Conservation (phyloP, 2,329 filamentous ascomycete species). For the Microcera coccophila region DNA sequence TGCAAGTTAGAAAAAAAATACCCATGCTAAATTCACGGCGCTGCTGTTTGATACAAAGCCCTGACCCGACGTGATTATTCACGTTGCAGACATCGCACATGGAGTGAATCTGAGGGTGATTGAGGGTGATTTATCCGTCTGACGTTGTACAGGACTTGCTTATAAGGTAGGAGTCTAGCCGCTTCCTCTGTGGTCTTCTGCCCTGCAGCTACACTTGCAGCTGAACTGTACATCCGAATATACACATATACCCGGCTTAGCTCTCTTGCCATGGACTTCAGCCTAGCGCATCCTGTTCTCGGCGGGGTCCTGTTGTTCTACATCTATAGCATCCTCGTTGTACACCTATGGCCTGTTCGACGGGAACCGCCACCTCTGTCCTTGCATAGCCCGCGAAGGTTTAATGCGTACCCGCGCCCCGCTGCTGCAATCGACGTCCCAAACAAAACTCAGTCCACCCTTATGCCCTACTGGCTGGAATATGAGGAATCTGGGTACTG, state of each 20-base stretch:
- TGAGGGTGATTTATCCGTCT: neutral
- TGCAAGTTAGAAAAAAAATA: neutral
- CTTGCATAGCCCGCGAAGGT: neutral
- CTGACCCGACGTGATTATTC: neutral
- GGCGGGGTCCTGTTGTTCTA: neutral
- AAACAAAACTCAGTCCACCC: too few relatives aligned
- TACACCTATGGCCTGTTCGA: neutral
- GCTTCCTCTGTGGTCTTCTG: neutral
- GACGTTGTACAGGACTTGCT: neutral
- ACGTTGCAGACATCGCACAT: neutral
- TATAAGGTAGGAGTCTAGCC: neutral
- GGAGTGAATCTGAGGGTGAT: neutral
- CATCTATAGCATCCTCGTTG: neutral
- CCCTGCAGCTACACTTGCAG: neutral
- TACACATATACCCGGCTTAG: neutral
- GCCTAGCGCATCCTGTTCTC: neutral
- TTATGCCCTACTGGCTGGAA: neutral
- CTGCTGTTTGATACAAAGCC: neutral
- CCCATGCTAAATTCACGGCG: neutral
- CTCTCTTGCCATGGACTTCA: neutral
- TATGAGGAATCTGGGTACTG: neutral
- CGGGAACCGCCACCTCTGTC: neutral
- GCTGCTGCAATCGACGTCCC: too few relatives aligned
- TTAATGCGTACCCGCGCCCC: too few relatives aligned
- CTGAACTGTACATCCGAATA: neutral